Percentiles rank a stretch among this genome's conserved stretches.
These are phyloP conservation scores for Picochlorum sp. DNA, from an alignment of 139 green algal genomes.

Conservation along the genomic window DNA sequence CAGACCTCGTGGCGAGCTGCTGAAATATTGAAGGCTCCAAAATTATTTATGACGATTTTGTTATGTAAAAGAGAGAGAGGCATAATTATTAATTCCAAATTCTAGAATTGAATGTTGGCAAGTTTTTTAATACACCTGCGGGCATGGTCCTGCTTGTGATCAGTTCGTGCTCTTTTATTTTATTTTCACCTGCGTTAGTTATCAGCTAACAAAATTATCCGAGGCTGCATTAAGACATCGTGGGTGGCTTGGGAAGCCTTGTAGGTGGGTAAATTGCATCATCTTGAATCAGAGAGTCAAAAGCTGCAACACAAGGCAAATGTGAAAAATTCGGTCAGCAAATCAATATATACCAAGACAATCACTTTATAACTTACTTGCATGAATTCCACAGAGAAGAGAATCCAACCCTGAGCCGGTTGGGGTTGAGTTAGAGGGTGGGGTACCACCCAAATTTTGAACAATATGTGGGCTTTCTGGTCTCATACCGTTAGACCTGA, in stretches of 20 bases:
- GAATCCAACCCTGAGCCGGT: constrained; percentile 7
- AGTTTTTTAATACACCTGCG: no score
- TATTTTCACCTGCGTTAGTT: no score
- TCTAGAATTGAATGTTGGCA: no score
- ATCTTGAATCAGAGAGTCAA: background rate
- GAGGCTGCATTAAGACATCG: no score
- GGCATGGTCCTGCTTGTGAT: no score
- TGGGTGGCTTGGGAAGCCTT: no score
- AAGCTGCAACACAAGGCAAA: background rate
- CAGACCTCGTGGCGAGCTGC: background rate
- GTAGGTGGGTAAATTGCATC: background rate
- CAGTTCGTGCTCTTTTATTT: no score
- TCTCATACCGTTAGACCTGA: background rate
- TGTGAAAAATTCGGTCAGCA: background rate
- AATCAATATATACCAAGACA: background rate
- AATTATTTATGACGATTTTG: no score
- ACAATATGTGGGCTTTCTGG: background rate
- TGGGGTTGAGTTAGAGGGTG: constrained; percentile 2
- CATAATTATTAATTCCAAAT: no score
- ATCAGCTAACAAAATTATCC: no score
- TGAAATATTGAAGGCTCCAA: no score
- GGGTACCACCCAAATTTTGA: background rate
- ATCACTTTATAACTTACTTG: background rate
- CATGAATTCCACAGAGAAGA: constrained; percentile 2
- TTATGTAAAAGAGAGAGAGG: no score